Evolutionary conservation across 768 basidiomycete genomes (phyloP).

Genomic region (Jaapia argillacea): DNA sequence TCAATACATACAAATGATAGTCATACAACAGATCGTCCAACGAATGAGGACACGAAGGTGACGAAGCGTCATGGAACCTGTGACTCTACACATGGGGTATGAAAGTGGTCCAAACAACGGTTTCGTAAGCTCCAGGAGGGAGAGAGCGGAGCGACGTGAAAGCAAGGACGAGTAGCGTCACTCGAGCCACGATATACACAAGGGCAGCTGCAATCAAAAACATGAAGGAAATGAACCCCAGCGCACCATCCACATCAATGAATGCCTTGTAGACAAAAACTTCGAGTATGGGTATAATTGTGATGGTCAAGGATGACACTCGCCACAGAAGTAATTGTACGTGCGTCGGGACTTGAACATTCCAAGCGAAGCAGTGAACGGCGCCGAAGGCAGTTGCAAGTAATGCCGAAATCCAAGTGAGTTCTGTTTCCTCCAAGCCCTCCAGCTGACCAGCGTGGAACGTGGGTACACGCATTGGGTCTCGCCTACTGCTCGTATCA

Average conservation of each 20-base stretch:
- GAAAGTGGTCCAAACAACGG: slow-evolving; percentile 13
- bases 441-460: not conserved
- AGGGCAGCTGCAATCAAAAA: not conserved
- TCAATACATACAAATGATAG: no score
- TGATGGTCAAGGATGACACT: not conserved
- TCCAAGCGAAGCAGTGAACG: not conserved
- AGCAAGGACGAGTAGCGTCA: not conserved
- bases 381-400: not conserved
- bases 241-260: not conserved
- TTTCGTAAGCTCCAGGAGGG: not conserved
- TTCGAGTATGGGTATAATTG: not conserved
- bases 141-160: not conserved
- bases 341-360: not conserved
- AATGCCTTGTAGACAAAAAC: not conserved
- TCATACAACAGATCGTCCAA: no score
- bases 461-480: no score
- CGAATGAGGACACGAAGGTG: no score
- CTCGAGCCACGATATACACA: not conserved
- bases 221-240: not conserved
- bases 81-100: slow-evolving; percentile 11
- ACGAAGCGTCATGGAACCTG: no score
- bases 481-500: no score
- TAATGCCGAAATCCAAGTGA: not conserved
- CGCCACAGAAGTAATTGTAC: not conserved
- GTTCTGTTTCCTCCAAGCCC: not conserved